Conservation (phyloP, 176 grass and related monocot genomes). For the Thinopyrum elongatum region DNA sequence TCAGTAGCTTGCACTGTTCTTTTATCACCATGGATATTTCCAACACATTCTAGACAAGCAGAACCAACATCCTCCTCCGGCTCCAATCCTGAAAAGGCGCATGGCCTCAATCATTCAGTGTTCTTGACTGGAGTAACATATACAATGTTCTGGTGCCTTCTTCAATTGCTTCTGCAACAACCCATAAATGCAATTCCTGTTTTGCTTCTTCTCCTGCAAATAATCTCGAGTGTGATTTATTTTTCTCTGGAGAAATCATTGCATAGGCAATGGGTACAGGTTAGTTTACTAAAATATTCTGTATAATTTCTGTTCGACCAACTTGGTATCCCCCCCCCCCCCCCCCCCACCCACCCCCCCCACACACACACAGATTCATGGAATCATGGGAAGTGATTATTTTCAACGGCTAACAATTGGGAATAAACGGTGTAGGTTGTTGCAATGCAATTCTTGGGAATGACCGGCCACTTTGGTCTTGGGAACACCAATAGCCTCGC, state of each 20-base stretch:
- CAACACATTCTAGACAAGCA: conserved; percentile 28
- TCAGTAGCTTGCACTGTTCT: conserved; percentile 48
- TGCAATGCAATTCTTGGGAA: conserved; percentile 69
- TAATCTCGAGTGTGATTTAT: conserved; percentile 50
- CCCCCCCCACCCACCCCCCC: no score
- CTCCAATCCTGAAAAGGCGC: background rate
- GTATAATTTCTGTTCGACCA: background rate
- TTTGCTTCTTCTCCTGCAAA: conserved; percentile 78
- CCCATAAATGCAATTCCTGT: conserved; percentile 81
- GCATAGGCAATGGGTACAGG: conserved; percentile 74
- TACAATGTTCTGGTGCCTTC: conserved; percentile 75
- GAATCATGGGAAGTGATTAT: conserved; percentile 13
- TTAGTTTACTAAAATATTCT: conserved; percentile 37
- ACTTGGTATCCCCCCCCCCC: no score
- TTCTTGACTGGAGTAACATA: conserved; percentile 77
- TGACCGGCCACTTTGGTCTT: conserved; percentile 84
- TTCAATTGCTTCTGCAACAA: conserved; percentile 87
- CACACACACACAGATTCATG: background rate
- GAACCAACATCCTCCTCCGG: conserved; percentile 9
- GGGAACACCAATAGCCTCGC: conserved; percentile 91
- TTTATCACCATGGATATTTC: conserved; percentile 62
- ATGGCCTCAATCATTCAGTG: conserved; percentile 48
- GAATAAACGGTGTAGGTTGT: conserved; percentile 46
- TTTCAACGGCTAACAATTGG: conserved; percentile 13
- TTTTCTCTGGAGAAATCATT: conserved; percentile 55